Base-by-base conservation (phyloP, 345 rosid genomes). In the Brassica nigra region DNA sequence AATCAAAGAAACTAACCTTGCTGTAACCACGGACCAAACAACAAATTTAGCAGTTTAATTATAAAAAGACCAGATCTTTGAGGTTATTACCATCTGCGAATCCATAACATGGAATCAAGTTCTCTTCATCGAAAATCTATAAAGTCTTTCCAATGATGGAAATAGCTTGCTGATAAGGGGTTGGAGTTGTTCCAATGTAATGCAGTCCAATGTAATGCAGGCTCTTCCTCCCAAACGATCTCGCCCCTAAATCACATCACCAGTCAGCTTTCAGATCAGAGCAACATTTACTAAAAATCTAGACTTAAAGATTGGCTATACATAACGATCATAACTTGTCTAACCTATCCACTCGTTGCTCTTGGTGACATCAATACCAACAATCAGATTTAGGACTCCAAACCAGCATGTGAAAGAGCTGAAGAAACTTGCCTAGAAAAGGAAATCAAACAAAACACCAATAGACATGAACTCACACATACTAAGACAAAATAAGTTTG, bases 321-420 rank as follows among this genome's bases (percentile, higher is more conserved):
- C 7, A n/a, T 2, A 29, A 2, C 49, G 62, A 69, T 62, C 42
- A 71, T 16, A 5, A 65, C 57, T 68, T 36, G 47, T 16, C 71
- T 30, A 42, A 90, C 97, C 97, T 84, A 97, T 91, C 97, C 98
- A 92, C 42, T 95, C 97, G 4, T 95, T 95, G 89, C 98, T 95
- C 86, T 92, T 95, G 1, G 99, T 95, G 84, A 92, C 90, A 84
- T 92, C 42, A 36, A 36, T 7, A 36, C 42, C 42, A 54, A 95
- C 95, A 15, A 95, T 95, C 63, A 95, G 87, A 82, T 92, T 92
- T 29, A 91, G 37, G 99, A 95, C 85, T 91, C 99, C n/a, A 95
- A 85, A 52, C 99, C 99, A 57, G 96, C 88, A 59, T 90, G 86
- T 16, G 91, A 71, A 29, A 94, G 93, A 16, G 96, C 97, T 80